phyloP scores from a whole-genome alignment of 352 stramenopile genomes.

The Globisporangium acanthophoron region DNA sequence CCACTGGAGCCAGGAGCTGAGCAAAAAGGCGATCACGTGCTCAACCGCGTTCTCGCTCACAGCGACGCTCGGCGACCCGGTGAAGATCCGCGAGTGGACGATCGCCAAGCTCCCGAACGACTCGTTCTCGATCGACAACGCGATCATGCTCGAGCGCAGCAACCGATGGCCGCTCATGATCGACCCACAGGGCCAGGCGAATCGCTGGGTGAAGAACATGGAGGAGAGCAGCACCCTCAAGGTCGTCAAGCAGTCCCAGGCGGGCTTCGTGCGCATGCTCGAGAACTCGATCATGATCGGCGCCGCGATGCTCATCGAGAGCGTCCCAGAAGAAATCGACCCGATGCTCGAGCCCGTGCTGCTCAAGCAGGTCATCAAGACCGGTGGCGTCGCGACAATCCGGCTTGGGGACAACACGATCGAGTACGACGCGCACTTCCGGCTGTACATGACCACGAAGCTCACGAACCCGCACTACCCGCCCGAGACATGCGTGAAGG shows the following conservation, averaged over 20 bases:
- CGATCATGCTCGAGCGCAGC: slow-evolving; percentile 89
- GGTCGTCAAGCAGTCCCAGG: slow-evolving; percentile 91
- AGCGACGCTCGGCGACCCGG: slow-evolving; percentile 86
- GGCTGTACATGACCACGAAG: slow-evolving; percentile 94
- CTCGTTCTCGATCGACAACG: slow-evolving; percentile 94
- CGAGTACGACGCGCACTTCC: slow-evolving; percentile 92
- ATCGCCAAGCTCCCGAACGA: slow-evolving; percentile 95
- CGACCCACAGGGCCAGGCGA: slow-evolving; percentile 93
- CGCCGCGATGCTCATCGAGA: slow-evolving; percentile 90
- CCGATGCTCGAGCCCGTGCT: slow-evolving; percentile 93
- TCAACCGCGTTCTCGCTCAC: slow-evolving; percentile 78
- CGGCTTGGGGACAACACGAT: slow-evolving; percentile 92
- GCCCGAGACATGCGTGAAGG: slow-evolving; percentile 94
- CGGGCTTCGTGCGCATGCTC: slow-evolving; percentile 92
- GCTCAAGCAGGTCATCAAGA: slow-evolving; percentile 91
- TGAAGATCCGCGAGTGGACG: slow-evolving; percentile 92
- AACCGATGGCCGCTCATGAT: slow-evolving; percentile 97
- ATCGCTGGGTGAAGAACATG: slow-evolving; percentile 95
- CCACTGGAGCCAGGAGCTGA: slow-evolving; percentile 72
- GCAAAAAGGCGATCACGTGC: slow-evolving; percentile 71
- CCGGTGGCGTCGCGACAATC: slow-evolving; percentile 87
- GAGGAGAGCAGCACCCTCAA: slow-evolving; percentile 88
- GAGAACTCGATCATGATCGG: slow-evolving; percentile 95
- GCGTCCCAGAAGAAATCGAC: slow-evolving; percentile 92
- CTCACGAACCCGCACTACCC: slow-evolving; percentile 93